Conservation (phyloP, 441 rosid genomes). For the Euphorbia neoarborescens region DNA sequence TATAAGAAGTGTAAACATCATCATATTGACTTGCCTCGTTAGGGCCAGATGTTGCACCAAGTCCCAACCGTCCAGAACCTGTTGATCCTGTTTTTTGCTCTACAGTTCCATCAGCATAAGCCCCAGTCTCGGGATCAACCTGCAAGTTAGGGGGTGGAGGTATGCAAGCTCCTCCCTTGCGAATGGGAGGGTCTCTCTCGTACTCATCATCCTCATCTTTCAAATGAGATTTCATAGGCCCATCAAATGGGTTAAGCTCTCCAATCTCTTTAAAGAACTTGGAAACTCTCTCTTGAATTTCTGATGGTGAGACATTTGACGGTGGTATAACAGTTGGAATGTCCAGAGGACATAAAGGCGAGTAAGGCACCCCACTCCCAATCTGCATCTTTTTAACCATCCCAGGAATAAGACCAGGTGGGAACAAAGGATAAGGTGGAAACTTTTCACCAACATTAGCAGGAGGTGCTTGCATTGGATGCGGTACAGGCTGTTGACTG, state of each 20-base stretch:
- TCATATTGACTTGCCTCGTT: conserved; percentile 86
- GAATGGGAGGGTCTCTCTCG: conserved; percentile 55
- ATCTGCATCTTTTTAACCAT: conserved; percentile 98
- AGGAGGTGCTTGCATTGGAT: conserved; percentile 30
- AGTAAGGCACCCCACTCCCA: conserved; percentile 98
- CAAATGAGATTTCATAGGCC: conserved; percentile 54
- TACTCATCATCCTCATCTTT: conserved; percentile 67
- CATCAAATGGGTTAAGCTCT: conserved; percentile 87
- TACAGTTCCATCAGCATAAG: conserved; percentile 69
- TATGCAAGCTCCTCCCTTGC: conserved; percentile 93
- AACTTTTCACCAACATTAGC: conserved; percentile 48
- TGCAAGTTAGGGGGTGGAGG: conserved; percentile 89
- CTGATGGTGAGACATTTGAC: conserved; percentile 61
- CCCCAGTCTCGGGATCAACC: conserved; percentile 82
- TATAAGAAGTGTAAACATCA: conserved; percentile 82
- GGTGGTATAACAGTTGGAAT: conserved; percentile 89
- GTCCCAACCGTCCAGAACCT: conserved; percentile 75
- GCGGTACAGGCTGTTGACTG: conserved; percentile 35
- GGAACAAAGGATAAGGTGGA: conserved; percentile 92
- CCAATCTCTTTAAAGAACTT: conserved; percentile 88
- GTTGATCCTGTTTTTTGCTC: conserved; percentile 59
- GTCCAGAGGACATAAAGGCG: conserved; percentile 87
- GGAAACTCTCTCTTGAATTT: conserved; percentile 73
- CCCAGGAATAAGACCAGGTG: conserved; percentile 95
- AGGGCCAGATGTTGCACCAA: conserved; percentile 87